Evolutionary conservation across 306 rosid species (phyloP).

Genomic region (Trichosanthes truncata): DNA sequence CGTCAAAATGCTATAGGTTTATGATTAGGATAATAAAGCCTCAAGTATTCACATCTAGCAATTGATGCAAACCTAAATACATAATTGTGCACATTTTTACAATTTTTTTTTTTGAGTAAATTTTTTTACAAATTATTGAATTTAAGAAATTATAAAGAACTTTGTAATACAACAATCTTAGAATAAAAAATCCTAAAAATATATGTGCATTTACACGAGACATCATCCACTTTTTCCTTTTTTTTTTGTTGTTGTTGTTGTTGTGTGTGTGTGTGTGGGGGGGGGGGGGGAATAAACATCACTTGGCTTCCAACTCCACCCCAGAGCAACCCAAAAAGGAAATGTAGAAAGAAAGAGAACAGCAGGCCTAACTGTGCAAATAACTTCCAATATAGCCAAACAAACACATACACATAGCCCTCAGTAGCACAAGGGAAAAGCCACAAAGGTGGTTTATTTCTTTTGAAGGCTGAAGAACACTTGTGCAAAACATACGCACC

Average conservation of each 20-base stretch:
- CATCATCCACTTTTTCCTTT: not conserved
- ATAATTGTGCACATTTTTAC: not conserved
- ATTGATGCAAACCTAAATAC: not conserved
- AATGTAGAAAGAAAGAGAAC: not conserved
- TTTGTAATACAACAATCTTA: not conserved
- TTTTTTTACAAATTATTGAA: not conserved
- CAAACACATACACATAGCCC: not conserved
- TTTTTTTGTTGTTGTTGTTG: not conserved
- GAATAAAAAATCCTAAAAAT: not conserved
- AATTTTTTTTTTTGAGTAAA: too few relatives aligned
- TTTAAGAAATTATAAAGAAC: not conserved
- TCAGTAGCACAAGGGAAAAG: not conserved
- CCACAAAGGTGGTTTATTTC: not conserved
- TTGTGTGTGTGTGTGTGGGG: too few relatives aligned
- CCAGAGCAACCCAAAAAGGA: not conserved
- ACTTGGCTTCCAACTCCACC: not conserved
- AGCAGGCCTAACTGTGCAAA: not conserved
- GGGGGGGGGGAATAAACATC: not conserved
- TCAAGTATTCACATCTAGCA: not conserved
- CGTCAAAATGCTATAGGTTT: not conserved
- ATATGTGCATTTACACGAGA: not conserved
- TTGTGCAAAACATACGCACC: not conserved
- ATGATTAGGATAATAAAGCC: not conserved
- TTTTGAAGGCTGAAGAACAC: not conserved
- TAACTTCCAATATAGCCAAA: too few relatives aligned